Conservation (phyloP, 1,139 yeast genomes). For the Saccharomycopsis crataegensis region DNA sequence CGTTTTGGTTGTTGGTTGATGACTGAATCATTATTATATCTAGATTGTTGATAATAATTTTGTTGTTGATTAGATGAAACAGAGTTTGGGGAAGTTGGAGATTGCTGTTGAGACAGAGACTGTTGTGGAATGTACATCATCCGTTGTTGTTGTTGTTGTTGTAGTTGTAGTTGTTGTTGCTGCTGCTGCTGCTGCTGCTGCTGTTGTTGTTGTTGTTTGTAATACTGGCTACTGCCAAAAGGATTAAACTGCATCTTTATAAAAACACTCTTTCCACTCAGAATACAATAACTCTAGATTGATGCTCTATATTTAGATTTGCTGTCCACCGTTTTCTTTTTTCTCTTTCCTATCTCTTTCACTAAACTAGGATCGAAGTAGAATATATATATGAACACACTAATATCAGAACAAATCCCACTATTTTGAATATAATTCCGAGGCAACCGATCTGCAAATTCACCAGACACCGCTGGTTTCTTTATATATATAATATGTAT, state of each 20-base stretch:
- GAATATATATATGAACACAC: no score
- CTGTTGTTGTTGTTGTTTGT: conserved; percentile 24
- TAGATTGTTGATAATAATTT: conserved; percentile 7
- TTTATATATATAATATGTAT: no score
- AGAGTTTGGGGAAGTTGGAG: conserved; percentile 5
- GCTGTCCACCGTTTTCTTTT: background rate
- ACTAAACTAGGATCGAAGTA: no score
- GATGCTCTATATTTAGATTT: background rate
- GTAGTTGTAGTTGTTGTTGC: conserved; percentile 22
- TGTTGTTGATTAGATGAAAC: conserved; percentile 11
- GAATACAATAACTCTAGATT: no score
- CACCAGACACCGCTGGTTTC: no score
- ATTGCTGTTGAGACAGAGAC: conserved; percentile 12
- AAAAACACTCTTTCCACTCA: no score
- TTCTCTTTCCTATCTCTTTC: no score
- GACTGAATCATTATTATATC: background rate
- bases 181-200: conserved; percentile 20
- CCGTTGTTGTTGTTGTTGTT: conserved; percentile 21
- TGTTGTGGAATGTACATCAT: conserved; percentile 23
- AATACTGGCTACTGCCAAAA: conserved; percentile 22
- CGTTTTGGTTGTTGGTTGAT: conserved; percentile 24
- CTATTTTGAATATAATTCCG: no score
- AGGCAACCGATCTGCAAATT: no score
- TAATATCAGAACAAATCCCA: no score
- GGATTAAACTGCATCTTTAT: conserved; percentile 23